Conservation (phyloP, 2,329 filamentous ascomycete genomes). For the Phaeoacremonium minimum region DNA sequence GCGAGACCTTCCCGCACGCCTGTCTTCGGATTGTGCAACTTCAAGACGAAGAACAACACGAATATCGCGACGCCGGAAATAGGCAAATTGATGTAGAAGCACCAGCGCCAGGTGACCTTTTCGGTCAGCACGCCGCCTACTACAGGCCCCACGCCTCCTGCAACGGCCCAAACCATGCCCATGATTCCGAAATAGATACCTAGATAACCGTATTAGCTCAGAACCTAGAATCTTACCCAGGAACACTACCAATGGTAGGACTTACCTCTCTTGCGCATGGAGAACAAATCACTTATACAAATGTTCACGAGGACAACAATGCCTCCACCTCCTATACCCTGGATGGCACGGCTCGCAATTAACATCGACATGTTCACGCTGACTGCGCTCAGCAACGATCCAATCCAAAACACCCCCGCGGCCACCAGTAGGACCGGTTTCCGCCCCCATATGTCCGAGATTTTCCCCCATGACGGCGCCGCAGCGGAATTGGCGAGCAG, state of each 20-base stretch:
- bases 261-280: conserved; percentile 29
- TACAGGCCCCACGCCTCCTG: conserved; percentile 58
- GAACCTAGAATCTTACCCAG: too few species aligned
- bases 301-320: conserved; percentile 49
- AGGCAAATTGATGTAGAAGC: conserved; percentile 41
- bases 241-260: too few species aligned
- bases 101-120: conserved; percentile 57
- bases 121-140: conserved; percentile 61
- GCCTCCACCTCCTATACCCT: conserved; percentile 48
- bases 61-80: conserved; percentile 51
- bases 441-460: conserved; percentile 55
- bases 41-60: conserved; percentile 57
- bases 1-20: conserved; percentile 57
- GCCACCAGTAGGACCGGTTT: conserved; percentile 47
- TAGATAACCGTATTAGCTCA: conserved; percentile 4
- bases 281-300: conserved; percentile 50
- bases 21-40: conserved; percentile 64
- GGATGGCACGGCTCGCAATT: conserved; percentile 41
- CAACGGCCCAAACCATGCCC: conserved; percentile 63
- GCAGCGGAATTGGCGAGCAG: conserved; percentile 64
- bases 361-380: conserved; percentile 40
- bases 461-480: conserved; percentile 66
- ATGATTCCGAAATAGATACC: conserved; percentile 59
- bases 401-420: conserved; percentile 45
- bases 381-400: conserved; percentile 43